Evolutionary conservation across 2,329 filamentous ascomycete species (phyloP).

Genomic region (Fusarium denticulatum): DNA sequence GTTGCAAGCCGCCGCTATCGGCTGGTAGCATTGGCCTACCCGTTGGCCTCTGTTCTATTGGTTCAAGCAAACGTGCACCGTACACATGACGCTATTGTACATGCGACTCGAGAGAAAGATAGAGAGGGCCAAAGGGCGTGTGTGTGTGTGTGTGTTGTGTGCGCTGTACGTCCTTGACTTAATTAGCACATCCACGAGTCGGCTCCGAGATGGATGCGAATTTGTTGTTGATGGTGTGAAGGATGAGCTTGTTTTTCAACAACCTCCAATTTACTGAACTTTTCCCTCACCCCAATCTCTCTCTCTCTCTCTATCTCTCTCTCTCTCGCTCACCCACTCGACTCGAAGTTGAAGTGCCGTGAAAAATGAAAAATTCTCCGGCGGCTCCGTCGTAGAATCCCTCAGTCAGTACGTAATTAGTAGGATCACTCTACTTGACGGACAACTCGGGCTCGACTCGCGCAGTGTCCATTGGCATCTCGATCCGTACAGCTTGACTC

Average conservation of each 20-base stretch:
- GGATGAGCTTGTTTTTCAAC: constrained; percentile 11
- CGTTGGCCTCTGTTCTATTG: constrained; percentile 26
- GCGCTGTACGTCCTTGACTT: constrained; percentile 10
- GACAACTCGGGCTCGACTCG: constrained; percentile 27
- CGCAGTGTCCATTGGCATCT: not conserved
- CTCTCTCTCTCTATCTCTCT: not conserved
- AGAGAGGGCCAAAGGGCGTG: not conserved
- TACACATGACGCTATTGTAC: constrained; percentile 43
- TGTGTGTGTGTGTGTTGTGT: not conserved
- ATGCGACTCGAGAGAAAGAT: constrained; percentile 17
- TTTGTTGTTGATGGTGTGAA: constrained; percentile 10
- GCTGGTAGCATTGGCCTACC: constrained; percentile 34
- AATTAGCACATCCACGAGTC: constrained; percentile 11
- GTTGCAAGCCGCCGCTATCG: constrained; percentile 33
- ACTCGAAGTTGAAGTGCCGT: constrained; percentile 19
- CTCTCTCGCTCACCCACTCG: not conserved
- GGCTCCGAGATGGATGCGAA: constrained; percentile 14
- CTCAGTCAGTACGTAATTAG: constrained; percentile 34
- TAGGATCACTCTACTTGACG: not conserved
- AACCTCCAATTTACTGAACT: not conserved
- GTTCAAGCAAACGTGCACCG: constrained; percentile 22
- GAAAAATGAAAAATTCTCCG: constrained; percentile 12
- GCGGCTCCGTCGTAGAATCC: constrained; percentile 1
- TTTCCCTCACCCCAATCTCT: not conserved
- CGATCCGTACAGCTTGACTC: constrained; percentile 24